phyloP scores from a whole-genome alignment of 176 grass and related monocot genomes.

The Oryza meyeriana region DNA sequence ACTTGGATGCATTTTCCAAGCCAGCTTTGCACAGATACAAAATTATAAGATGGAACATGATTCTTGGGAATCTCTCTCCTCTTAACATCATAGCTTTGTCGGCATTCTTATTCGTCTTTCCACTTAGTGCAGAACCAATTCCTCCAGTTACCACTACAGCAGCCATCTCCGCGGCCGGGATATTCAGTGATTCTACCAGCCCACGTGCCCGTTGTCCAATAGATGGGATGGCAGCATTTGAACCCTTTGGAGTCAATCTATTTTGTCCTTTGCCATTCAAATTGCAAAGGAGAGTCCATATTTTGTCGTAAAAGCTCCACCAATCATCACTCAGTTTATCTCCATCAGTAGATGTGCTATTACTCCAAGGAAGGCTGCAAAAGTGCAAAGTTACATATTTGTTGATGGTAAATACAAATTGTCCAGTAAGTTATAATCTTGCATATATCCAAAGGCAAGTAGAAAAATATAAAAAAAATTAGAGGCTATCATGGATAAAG shows the following conservation, averaged over 20 bases:
- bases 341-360: constrained; percentile 47
- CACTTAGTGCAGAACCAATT: constrained; percentile 69
- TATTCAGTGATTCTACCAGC: constrained; percentile 95
- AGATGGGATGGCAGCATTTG: constrained; percentile 59
- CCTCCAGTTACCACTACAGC: constrained; percentile 96
- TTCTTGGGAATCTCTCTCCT: constrained; percentile 84
- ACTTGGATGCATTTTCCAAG: constrained; percentile 76
- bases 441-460: neutral
- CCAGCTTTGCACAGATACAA: constrained; percentile 93
- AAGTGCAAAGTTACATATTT: constrained; percentile 37
- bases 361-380: constrained; percentile 63
- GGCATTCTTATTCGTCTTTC: constrained; percentile 66
- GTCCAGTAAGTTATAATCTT: neutral
- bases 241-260: constrained; percentile 55
- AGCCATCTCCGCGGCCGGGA: constrained; percentile 97
- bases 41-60: constrained; percentile 85
- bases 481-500: neutral
- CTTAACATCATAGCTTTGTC: constrained; percentile 96
- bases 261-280: constrained; percentile 77
- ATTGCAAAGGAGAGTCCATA: constrained; percentile 71
- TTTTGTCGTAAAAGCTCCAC: constrained; percentile 88
- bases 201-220: constrained; percentile 91
- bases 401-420: constrained; percentile 19
- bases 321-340: constrained; percentile 51
- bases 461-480: neutral